Percentiles rank a stretch among this genome's conserved stretches.
These are phyloP conservation scores for Achlya hypogyna DNA, from an alignment of 352 stramenopile species.

Conservation along the genomic window DNA sequence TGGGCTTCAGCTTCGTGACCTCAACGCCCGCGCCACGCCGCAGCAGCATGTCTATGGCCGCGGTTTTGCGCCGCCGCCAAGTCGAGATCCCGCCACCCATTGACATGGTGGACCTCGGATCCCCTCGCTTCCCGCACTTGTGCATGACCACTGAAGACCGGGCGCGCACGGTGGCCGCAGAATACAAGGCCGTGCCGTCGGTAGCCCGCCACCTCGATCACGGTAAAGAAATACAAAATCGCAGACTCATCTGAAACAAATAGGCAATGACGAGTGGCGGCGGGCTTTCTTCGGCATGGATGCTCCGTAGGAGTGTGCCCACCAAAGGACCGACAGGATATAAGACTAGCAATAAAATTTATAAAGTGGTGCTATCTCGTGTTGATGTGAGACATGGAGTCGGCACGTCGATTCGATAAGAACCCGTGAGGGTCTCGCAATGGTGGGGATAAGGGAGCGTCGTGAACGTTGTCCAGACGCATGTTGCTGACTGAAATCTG, in stretches of 20 bases:
- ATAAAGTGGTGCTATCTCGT: no score
- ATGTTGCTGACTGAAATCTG: no score
- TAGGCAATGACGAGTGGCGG: neutral
- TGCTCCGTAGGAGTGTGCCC: neutral
- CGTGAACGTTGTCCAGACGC: no score
- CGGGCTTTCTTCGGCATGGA: neutral
- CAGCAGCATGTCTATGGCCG: neutral
- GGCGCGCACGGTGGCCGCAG: neutral
- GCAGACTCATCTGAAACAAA: neutral
- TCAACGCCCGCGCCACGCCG: neutral
- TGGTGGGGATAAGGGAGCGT: neutral
- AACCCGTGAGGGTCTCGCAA: neutral
- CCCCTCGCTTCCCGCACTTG: neutral
- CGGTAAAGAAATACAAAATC: no score
- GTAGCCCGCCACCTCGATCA: neutral
- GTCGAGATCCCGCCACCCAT: neutral
- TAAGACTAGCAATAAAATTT: neutral
- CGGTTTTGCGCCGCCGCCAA: neutral
- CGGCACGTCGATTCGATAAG: neutral
- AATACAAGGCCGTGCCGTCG: neutral
- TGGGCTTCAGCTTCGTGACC: neutral
- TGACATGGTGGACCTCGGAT: neutral
- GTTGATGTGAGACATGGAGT: neutral
- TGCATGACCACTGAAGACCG: neutral
- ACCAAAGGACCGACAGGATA: neutral